Percentiles rank a stretch among this genome's conserved stretches.
phyloP scores from a whole-genome alignment of 176 grass and related monocot species.

The Carex myosuroides region DNA sequence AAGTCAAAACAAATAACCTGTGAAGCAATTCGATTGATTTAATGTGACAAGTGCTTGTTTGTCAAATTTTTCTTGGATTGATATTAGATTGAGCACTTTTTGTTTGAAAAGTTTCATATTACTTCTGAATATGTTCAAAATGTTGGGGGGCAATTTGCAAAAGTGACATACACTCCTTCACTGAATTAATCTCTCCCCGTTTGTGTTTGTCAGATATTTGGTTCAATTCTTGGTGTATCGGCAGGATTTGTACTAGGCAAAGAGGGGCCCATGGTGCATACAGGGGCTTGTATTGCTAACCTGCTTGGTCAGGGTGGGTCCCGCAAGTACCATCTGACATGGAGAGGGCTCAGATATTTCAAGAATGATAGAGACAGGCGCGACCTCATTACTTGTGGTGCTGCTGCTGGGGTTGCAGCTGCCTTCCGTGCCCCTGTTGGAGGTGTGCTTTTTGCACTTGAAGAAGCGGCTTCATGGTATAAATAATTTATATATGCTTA shows the following conservation, averaged over 20 bases:
- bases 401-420: conserved; percentile 87
- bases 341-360: conserved; percentile 82
- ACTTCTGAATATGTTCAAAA: neutral
- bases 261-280: conserved; percentile 98
- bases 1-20: neutral
- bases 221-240: conserved; percentile 85
- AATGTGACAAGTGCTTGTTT: neutral
- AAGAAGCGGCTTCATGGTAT: conserved; percentile 96
- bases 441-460: conserved; percentile 94
- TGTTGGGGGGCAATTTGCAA: neutral
- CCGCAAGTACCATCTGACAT: conserved; percentile 88
- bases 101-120: neutral
- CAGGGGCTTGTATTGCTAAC: conserved; percentile 91
- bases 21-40: neutral
- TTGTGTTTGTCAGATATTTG: conserved; percentile 55
- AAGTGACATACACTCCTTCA: neutral
- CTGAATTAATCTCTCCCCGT: neutral
- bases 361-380: conserved; percentile 84
- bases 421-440: conserved; percentile 90
- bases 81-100: neutral
- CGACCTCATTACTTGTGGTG: conserved; percentile 90
- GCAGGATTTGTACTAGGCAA: conserved; percentile 96
- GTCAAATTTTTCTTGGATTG: neutral
- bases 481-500: neutral
- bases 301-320: conserved; percentile 89